Conservation (phyloP, 2,329 filamentous ascomycete species). For the Colletotrichum sp. region DNA sequence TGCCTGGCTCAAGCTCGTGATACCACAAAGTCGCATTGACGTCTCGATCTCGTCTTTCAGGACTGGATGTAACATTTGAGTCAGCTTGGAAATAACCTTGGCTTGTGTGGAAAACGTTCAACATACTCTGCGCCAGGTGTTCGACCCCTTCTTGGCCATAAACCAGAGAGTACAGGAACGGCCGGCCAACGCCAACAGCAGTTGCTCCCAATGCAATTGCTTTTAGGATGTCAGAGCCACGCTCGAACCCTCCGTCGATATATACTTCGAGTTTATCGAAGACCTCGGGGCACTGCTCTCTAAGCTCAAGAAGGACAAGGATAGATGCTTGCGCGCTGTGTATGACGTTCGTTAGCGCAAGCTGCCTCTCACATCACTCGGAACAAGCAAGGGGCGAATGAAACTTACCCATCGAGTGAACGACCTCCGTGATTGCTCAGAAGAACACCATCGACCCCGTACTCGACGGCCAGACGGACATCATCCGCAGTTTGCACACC, state of each 20-base stretch:
- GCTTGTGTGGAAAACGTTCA: fast-evolving
- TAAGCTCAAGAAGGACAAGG: conserved; percentile 38
- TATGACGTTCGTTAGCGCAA: conserved; percentile 54
- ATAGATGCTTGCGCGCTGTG: conserved; percentile 34
- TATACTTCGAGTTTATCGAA: conserved; percentile 52
- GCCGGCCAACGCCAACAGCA: conserved; percentile 74
- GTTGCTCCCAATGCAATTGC: conserved; percentile 66
- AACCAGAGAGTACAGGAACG: conserved; percentile 62
- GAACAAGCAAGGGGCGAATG: background rate
- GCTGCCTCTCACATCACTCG: conserved; percentile 30
- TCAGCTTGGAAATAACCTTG: background rate
- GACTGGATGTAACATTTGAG: background rate
- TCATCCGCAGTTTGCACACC: conserved; percentile 71
- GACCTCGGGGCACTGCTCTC: conserved; percentile 47
- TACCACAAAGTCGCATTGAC: conserved; percentile 31
- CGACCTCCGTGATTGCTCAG: conserved; percentile 75
- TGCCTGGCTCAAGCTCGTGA: conserved; percentile 32
- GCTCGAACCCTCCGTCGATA: conserved; percentile 67
- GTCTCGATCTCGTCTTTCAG: conserved; percentile 35
- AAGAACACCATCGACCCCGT: conserved; percentile 70
- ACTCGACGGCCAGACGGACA: conserved; percentile 62
- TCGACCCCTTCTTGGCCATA: conserved; percentile 51
- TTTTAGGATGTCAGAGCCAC: conserved; percentile 74
- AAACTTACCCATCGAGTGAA: conserved; percentile 44
- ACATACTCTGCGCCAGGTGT: conserved; percentile 30